Evolutionary conservation across 768 basidiomycete species (phyloP), one percentile per base, ranked within the genome.

Genomic region (Calocera cornea): DNA sequence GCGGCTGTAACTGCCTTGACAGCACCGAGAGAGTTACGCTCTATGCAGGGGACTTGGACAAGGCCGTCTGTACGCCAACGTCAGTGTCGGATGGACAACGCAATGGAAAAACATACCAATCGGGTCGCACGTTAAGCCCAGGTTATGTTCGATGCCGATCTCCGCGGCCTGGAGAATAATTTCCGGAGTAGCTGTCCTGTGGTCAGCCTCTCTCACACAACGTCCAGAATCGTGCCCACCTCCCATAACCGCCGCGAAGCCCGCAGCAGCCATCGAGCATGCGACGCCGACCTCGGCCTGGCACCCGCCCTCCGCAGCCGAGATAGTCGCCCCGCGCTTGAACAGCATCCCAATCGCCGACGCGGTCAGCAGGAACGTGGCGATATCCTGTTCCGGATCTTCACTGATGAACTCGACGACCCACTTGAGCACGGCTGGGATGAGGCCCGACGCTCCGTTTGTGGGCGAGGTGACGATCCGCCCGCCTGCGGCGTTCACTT

Each of bases 261-360:
- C 95, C 54, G 88, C 93, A 66, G 88, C 88, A 0, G 94, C 95
- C 95, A 97, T 97, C 2, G 92, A 92, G 73, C 92, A 92, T 1
- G 95, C 95, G 44, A 97, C 95, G 84, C 95, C 95, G 2, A 98
- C 95, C 79, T 95, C 93, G 22, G 93, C 93, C 78, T 93, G 91
- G 75, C 93, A 95, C 12, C 76, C 72, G 22, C 95, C 95, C 77
- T 98, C 95, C 0, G 95, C 94, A 16, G 95, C 95, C 60, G 89
- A 91, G 64, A 97, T 97, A 1, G 95, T 95, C 69, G 92, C 92
- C n/a, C 94, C 93, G 68, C 95, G 85, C 75, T 98, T 97, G 80
- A 93, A 95, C 34, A 97, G 79, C 94, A 97, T 97, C 17, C 95
- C 93, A 65, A 95, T 78, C 10, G 94, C 92, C 65, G 90, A 81